Conservation (phyloP, 202 grass and related monocot species). For the Tripidium arundinaceum region DNA sequence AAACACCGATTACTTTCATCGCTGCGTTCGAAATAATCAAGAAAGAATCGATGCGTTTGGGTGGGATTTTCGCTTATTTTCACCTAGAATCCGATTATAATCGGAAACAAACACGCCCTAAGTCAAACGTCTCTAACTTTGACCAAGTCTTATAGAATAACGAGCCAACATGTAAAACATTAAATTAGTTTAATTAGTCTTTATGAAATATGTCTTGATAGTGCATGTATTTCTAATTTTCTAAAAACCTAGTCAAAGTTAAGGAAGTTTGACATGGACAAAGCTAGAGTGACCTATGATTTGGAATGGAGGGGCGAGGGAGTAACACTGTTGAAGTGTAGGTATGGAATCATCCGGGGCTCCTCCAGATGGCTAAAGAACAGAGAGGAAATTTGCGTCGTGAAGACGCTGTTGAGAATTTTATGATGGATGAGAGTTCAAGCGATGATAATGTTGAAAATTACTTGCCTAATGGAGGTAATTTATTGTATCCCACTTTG, state of each 20-base stretch:
- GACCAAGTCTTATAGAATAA: background rate
- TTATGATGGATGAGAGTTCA: conserved; percentile 79
- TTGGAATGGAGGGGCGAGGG: background rate
- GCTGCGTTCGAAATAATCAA: no score
- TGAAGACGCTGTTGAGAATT: conserved; percentile 75
- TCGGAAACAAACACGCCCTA: no score
- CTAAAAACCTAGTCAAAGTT: background rate
- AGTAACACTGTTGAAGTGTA: conserved; percentile 32
- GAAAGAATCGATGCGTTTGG: no score
- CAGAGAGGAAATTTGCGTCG: conserved; percentile 52
- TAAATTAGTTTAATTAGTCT: background rate
- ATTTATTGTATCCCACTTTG: conserved; percentile 6
- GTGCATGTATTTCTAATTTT: background rate
- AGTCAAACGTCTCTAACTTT: no score
- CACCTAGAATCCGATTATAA: no score
- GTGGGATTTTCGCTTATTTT: no score
- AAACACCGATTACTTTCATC: no score
- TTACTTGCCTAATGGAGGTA: conserved; percentile 68
- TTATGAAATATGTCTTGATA: background rate
- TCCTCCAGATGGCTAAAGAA: conserved; percentile 87
- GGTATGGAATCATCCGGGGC: conserved; percentile 99
- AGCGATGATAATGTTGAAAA: conserved; percentile 87
- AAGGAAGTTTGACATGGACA: background rate
- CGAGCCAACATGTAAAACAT: background rate
- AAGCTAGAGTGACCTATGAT: background rate